Conservation (phyloP, 352 stramenopile genomes). For the Pythium dissotocum region DNA sequence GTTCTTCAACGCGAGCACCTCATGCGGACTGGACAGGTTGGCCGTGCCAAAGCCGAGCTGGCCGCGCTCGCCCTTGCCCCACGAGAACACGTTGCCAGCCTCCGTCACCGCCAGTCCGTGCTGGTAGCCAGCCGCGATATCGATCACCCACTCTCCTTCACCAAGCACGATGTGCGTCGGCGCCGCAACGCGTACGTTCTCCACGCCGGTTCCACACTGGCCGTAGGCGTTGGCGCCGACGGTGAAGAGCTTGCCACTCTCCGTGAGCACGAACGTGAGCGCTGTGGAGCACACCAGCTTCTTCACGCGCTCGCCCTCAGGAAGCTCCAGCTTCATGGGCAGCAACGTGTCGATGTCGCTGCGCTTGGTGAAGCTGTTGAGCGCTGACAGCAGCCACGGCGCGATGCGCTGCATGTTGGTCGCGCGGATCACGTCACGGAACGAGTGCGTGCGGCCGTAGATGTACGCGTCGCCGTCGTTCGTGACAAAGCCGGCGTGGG, state of each 20-base stretch:
- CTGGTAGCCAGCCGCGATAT: conserved; percentile 78
- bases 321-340: conserved; percentile 56
- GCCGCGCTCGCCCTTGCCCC: conserved; percentile 82
- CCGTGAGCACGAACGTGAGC: conserved; percentile 72
- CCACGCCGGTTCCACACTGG: conserved; percentile 69
- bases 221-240: conserved; percentile 80
- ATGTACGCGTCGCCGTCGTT: conserved; percentile 66
- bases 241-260: conserved; percentile 79
- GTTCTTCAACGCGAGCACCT: conserved; percentile 77
- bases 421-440: conserved; percentile 79
- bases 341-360: conserved; percentile 66
- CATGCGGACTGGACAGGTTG: conserved; percentile 69
- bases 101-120: conserved; percentile 72
- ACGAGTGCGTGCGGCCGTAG: conserved; percentile 81
- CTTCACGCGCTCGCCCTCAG: conserved; percentile 55
- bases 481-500: conserved; percentile 76
- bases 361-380: conserved; percentile 72
- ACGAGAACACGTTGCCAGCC: conserved; percentile 71
- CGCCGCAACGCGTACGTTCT: conserved; percentile 58
- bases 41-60: conserved; percentile 80
- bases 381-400: conserved; percentile 63
- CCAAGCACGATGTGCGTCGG: conserved; percentile 57
- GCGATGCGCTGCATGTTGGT: conserved; percentile 85
- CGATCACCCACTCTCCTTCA: conserved; percentile 64
- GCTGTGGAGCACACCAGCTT: conserved; percentile 87